Evolutionary conservation across 148 eudicot genomes (phyloP).

Genomic region (Chenopodium album): DNA sequence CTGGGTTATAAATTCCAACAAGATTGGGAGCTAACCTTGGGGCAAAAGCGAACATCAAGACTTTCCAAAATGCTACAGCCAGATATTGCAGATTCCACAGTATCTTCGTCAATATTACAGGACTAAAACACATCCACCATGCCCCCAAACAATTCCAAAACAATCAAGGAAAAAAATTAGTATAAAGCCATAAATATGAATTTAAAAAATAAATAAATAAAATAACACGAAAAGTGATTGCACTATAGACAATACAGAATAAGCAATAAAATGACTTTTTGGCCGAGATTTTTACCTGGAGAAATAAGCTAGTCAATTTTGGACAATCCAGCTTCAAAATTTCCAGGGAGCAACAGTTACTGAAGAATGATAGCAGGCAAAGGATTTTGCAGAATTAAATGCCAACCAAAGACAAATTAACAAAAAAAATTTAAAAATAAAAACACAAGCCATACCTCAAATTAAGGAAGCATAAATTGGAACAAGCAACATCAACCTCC

Average conservation of each 20-base stretch:
- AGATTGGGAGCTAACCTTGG: constrained; percentile 44
- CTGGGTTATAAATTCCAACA: not conserved
- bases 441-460: constrained; percentile 51
- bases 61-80: constrained; percentile 76
- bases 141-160: not conserved
- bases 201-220: too few relatives aligned
- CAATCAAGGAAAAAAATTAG: not conserved
- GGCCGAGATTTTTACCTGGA: constrained; percentile 58
- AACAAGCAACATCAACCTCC: constrained; percentile 79
- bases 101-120: constrained; percentile 72
- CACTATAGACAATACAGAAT: not conserved
- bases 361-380: constrained; percentile 26
- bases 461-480: constrained; percentile 74
- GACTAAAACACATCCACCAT: constrained; percentile 40
- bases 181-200: not conserved
- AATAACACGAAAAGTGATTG: not conserved
- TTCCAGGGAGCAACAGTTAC: constrained; percentile 88
- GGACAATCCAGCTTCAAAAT: constrained; percentile 75
- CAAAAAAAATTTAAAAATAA: not conserved
- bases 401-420: not conserved
- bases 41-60: constrained; percentile 90
- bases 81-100: constrained; percentile 72
- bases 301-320: constrained; percentile 71
- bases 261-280: not conserved
- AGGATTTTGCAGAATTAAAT: constrained; percentile 10